Evolutionary conservation across 2,329 filamentous ascomycete species (phyloP).

Genomic region (Zasmidium angulare): DNA sequence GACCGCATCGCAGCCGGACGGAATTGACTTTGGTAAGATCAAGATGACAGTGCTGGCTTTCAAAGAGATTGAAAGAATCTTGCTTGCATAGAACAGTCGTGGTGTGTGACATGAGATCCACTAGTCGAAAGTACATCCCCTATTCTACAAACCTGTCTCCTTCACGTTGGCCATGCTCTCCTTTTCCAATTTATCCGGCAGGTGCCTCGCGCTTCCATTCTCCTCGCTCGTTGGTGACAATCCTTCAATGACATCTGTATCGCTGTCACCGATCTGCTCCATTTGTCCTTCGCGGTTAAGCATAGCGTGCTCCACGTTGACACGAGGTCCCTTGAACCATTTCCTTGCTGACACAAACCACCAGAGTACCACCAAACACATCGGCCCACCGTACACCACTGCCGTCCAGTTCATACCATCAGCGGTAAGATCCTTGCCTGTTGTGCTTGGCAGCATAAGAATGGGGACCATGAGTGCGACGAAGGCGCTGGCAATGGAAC

Average conservation of each 20-base stretch:
- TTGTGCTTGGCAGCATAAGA: conserved; percentile 62
- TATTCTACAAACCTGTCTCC: background rate
- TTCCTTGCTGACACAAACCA: conserved; percentile 63
- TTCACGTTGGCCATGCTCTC: background rate
- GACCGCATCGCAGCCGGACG: conserved; percentile 15
- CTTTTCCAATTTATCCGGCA: background rate
- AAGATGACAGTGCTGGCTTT: conserved; percentile 14
- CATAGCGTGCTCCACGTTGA: conserved; percentile 52
- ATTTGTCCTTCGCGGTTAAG: background rate
- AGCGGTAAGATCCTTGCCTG: conserved; percentile 54
- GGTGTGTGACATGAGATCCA: too few species aligned
- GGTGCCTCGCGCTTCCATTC: background rate
- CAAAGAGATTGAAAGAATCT: conserved; percentile 14
- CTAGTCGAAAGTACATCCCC: too few species aligned
- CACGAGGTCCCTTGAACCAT: conserved; percentile 71
- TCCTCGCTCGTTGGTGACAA: background rate
- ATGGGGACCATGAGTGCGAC: conserved; percentile 68
- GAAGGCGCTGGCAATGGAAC: conserved; percentile 58
- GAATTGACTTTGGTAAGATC: conserved; percentile 10
- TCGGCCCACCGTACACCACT: conserved; percentile 65
- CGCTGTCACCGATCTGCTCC: background rate
- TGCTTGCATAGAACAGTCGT: background rate
- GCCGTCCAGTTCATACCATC: conserved; percentile 68
- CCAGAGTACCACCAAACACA: conserved; percentile 58
- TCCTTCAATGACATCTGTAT: background rate